Evolutionary conservation across 192 early-diverging fungal species (phyloP).

Genomic region (Coemansia sp.): DNA sequence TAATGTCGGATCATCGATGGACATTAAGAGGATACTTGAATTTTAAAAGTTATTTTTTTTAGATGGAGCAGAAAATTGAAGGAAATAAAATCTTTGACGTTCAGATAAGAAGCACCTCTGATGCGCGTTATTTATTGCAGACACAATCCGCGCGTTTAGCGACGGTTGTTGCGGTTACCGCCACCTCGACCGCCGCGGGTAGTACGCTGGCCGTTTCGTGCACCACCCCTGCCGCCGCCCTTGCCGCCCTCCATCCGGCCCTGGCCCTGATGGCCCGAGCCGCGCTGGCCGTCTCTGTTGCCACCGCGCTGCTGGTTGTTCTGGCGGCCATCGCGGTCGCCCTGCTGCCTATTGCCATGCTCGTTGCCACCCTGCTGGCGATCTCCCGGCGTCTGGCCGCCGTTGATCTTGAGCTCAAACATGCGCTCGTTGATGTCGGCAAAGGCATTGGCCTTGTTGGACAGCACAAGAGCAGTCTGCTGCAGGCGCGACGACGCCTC

Average conservation of each 20-base stretch:
- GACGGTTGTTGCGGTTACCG: conserved; percentile 16
- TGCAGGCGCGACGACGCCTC: conserved; percentile 70
- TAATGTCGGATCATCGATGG: no score
- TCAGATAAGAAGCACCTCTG: neutral
- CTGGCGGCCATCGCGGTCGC: conserved; percentile 38
- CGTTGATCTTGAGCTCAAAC: conserved; percentile 68
- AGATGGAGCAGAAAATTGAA: neutral
- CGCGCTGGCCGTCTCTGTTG: conserved; percentile 27
- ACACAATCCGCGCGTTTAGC: neutral
- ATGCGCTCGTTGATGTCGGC: conserved; percentile 91
- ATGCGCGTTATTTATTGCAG: neutral
- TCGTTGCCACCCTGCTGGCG: conserved; percentile 37
- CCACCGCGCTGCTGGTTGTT: conserved; percentile 40
- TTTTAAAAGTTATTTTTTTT: conserved; percentile 6
- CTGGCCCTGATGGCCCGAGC: conserved; percentile 16
- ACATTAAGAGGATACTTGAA: no score
- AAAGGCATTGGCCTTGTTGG: conserved; percentile 81
- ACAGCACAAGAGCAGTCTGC: conserved; percentile 77
- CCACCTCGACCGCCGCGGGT: conserved; percentile 14
- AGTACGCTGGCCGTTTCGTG: conserved; percentile 7
- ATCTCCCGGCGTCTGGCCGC: conserved; percentile 39
- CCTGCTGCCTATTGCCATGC: conserved; percentile 23
- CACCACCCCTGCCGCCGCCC: conserved; percentile 14
- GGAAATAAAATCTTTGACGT: neutral
- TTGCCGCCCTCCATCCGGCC: conserved; percentile 18